Percentiles rank a stretch among this genome's conserved stretches.
phyloP scores from a whole-genome alignment of 768 basidiomycete genomes.

The Suillus occidentalis region DNA sequence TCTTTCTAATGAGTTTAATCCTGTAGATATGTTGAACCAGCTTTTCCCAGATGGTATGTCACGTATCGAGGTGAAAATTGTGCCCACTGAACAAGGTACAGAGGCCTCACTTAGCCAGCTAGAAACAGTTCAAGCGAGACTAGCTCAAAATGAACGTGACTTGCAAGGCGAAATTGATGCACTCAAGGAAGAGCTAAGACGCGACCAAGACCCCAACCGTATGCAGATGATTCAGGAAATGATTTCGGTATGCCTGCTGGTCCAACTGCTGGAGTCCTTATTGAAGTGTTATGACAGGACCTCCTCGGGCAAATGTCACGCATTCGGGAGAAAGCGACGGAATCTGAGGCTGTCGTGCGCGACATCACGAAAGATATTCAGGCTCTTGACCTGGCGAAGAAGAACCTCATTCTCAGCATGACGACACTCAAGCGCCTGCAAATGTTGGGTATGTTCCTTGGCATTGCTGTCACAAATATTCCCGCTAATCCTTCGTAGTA shows the following conservation, averaged over 20 bases:
- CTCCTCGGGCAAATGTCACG: constrained; percentile 93
- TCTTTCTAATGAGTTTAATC: constrained; percentile 56
- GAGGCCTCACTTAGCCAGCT: constrained; percentile 76
- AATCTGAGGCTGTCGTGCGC: constrained; percentile 93
- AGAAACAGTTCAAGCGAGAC: constrained; percentile 64
- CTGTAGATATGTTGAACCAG: constrained; percentile 51
- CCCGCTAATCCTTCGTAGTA: constrained; percentile 44
- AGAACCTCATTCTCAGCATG: constrained; percentile 88
- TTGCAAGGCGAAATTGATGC: constrained; percentile 71
- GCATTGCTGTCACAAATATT: neutral
- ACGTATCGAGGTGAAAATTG: constrained; percentile 7
- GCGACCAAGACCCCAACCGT: constrained; percentile 81
- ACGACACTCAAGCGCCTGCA: constrained; percentile 86
- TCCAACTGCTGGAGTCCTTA: constrained; percentile 7
- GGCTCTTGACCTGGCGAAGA: constrained; percentile 89
- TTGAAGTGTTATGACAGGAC: constrained; percentile 52
- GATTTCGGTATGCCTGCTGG: constrained; percentile 69
- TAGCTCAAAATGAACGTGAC: constrained; percentile 67
- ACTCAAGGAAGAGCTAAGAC: constrained; percentile 65
- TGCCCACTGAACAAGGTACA: constrained; percentile 29
- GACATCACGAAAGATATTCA: constrained; percentile 98
- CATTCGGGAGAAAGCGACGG: constrained; percentile 94
- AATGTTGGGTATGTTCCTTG: constrained; percentile 75
- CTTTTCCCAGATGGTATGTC: constrained; percentile 78
- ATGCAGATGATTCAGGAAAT: constrained; percentile 95